Evolutionary conservation across 1,284 basidiomycete species (phyloP).

Genomic region (Mycena sp.): DNA sequence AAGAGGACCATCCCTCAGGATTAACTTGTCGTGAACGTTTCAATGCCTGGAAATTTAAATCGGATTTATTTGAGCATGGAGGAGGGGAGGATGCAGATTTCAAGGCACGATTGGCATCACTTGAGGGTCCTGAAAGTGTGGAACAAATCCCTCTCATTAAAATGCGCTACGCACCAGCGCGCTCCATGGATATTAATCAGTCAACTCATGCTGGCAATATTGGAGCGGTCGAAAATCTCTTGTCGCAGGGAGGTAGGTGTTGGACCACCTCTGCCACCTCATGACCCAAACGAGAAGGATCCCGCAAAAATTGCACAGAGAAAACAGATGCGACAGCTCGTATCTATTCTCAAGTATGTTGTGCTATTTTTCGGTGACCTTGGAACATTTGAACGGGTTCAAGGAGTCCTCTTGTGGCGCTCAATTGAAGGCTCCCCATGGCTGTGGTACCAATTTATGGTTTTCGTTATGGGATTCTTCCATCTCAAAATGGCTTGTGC

Average conservation of each 20-base stretch:
- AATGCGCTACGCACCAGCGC: constrained; percentile 37
- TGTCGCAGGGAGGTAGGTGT: constrained; percentile 38
- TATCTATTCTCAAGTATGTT: constrained; percentile 25
- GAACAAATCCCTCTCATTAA: constrained; percentile 41
- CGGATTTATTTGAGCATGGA: constrained; percentile 35
- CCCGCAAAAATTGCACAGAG: no score
- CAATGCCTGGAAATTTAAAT: constrained; percentile 37
- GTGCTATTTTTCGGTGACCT: constrained; percentile 38
- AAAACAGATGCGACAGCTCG: neutral
- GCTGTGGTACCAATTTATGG: constrained; percentile 38
- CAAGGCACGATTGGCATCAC: constrained; percentile 15
- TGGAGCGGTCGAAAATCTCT: constrained; percentile 28
- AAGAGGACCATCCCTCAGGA: constrained; percentile 6
- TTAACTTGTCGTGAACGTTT: constrained; percentile 36
- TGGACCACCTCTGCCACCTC: constrained; percentile 33
- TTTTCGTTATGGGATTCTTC: constrained; percentile 46
- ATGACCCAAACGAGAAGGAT: no score
- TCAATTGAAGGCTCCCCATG: constrained; percentile 35
- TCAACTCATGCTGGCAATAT: constrained; percentile 34
- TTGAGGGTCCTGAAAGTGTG: constrained; percentile 36
- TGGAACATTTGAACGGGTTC: constrained; percentile 36
- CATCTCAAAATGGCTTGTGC: no score
- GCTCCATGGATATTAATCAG: constrained; percentile 42
- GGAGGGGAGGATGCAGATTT: constrained; percentile 39
- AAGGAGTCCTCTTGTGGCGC: constrained; percentile 27